Conservation (phyloP, 1,139 yeast genomes). For the Candida sp. region DNA sequence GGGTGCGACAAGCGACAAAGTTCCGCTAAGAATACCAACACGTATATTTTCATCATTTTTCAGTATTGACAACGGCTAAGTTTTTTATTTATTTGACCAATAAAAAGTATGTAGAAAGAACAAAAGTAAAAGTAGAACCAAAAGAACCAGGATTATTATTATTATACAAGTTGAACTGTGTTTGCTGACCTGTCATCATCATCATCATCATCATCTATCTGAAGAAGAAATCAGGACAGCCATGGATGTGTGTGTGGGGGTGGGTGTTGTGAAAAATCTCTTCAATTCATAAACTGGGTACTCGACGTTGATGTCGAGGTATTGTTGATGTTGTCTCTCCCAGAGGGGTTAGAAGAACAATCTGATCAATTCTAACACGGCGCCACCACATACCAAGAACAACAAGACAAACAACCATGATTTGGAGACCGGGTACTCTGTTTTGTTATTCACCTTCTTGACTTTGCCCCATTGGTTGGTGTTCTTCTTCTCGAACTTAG, state of each 20-base stretch:
- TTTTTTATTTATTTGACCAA: background rate
- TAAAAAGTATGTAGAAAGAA: background rate
- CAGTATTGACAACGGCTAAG: background rate
- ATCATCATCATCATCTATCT: too few relatives aligned
- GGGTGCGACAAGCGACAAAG: background rate
- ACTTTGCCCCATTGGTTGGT: constrained; percentile 74
- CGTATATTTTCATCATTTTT: background rate
- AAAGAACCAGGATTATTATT: background rate
- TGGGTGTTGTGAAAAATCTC: background rate
- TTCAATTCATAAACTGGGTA: background rate
- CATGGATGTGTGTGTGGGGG: too few relatives aligned
- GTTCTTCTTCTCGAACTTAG: constrained; percentile 75
- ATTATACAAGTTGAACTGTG: constrained; percentile 2
- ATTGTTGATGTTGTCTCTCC: too few relatives aligned
- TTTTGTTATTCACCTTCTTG: constrained; percentile 29
- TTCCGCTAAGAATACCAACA: background rate
- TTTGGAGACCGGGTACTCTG: constrained; percentile 55
- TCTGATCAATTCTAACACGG: constrained; percentile 69
- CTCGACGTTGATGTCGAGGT: background rate
- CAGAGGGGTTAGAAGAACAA: constrained; percentile 39
- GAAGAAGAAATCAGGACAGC: too few relatives aligned
- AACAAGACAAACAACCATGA: constrained; percentile 65
- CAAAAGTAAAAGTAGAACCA: background rate
- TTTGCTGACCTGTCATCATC: background rate
- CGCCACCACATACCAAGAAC: constrained; percentile 85